A percentile compares a stretch with the other conserved stretches of the same genome.
These are phyloP conservation scores for Fistulinella prunicolor DNA, from an alignment of 768 basidiomycete genomes.

Conservation along the genomic window DNA sequence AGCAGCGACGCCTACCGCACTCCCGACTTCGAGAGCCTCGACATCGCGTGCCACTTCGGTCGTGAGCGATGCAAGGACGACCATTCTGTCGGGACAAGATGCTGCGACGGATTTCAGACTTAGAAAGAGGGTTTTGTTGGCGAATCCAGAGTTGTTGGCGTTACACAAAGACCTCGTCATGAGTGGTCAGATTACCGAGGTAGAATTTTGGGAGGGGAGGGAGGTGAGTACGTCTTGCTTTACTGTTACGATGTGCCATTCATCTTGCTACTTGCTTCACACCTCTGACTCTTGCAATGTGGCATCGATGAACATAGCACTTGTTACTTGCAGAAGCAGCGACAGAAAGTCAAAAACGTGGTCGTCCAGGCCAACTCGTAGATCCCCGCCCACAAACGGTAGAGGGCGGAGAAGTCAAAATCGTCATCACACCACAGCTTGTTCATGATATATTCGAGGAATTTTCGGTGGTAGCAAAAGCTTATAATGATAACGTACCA, in stretches of 20 bases:
- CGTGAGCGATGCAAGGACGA: slow-evolving; percentile 49
- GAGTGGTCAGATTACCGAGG: slow-evolving; percentile 79
- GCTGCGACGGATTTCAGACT: slow-evolving; percentile 67
- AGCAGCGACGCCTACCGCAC: slow-evolving; percentile 32
- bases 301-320: slow-evolving; percentile 43
- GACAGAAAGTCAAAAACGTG: slow-evolving; percentile 68
- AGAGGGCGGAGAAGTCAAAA: slow-evolving; percentile 83
- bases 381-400: slow-evolving; percentile 85
- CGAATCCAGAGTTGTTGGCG: slow-evolving; percentile 71
- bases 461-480: slow-evolving; percentile 91
- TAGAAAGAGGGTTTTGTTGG: slow-evolving; percentile 75
- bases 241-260: slow-evolving; percentile 3
- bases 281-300: neutral
- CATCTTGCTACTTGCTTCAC: neutral
- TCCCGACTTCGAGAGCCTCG: slow-evolving; percentile 40
- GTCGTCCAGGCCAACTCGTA: slow-evolving; percentile 82
- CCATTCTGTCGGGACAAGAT: slow-evolving; percentile 56
- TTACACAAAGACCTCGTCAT: slow-evolving; percentile 90
- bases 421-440: slow-evolving; percentile 86
- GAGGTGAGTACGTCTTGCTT: slow-evolving; percentile 53
- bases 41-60: slow-evolving; percentile 64
- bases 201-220: slow-evolving; percentile 96
- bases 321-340: slow-evolving; percentile 75
- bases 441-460: slow-evolving; percentile 97
- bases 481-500: slow-evolving; percentile 91